Evolutionary conservation across 805 yeast species (phyloP), one percentile per base, ranked within the genome.

Genomic region (Sungouiozyma intestinalis): DNA sequence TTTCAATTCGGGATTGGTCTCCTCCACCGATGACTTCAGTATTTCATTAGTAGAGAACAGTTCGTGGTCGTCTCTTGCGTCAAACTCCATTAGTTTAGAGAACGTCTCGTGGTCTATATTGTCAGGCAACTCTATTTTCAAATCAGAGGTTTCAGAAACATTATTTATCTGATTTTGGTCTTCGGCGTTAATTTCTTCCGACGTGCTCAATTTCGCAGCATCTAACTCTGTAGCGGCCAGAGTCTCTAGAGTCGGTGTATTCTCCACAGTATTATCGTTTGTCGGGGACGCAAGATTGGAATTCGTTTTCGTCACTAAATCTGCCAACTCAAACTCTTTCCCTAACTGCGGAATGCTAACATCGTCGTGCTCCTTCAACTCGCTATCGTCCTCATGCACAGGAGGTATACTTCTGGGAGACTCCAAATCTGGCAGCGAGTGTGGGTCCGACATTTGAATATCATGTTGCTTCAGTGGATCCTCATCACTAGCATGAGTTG

Each of bases 51-150:
- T 40, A 16, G 48, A 36, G 19, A 51, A 49, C 24, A 54, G 29
- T 18, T 52, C 52, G 33, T 49, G 40, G 31, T 60, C 64, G 41
- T 55, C 48, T 44, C 58, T 58, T 13, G 58, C 49, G 41, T 61
- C 61, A 37, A 62, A 51, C 33, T 55, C 64, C 21, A 59, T 42
- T 14, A 62, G 43, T 41, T 56, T 60, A 14, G 62, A 55, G 40
- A 60, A 54, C 35, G 55, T 58, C 38, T 55, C 60, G 36, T 52
- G 48, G 21, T 55, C 60, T 9, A 58, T 40, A 17, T 50, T 45
- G 18, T 49, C 58, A 7, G 55, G 52, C 17, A 56, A 40, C 20
- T 56, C 60, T 34, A 55, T 32, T 16, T 52, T 51, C 41, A 53
- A 24, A 2, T 47, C 52, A 7, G 29, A 24, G 11, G 11, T 11